Evolutionary conservation across 2,329 filamentous ascomycete species (phyloP).

Genomic region (Tolypocladium inflatum): DNA sequence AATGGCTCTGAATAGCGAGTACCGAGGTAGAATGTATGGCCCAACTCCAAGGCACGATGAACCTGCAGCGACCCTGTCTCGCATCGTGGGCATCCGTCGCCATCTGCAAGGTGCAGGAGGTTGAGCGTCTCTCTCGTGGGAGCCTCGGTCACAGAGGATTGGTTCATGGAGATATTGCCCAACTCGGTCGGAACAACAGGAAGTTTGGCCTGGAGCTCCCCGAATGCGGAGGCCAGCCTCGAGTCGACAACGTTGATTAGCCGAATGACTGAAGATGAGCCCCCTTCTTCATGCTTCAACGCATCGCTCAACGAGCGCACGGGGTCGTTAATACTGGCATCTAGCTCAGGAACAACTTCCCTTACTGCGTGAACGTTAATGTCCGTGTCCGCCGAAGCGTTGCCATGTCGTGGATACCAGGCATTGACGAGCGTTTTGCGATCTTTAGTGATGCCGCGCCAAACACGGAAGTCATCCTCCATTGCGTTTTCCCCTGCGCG

Average conservation of each 20-base stretch:
- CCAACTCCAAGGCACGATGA: constrained; percentile 75
- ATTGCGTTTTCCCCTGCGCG: neutral
- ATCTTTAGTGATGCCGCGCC: constrained; percentile 60
- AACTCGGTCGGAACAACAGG: constrained; percentile 12
- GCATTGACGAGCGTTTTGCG: constrained; percentile 58
- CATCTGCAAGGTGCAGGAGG: constrained; percentile 54
- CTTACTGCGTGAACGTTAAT: constrained; percentile 55
- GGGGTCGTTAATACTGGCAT: constrained; percentile 58
- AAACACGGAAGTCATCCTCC: constrained; percentile 27
- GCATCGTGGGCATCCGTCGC: constrained; percentile 69
- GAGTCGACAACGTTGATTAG: constrained; percentile 27
- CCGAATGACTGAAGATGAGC: neutral
- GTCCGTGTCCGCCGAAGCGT: constrained; percentile 16
- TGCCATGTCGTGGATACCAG: constrained; percentile 44
- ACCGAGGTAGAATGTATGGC: constrained; percentile 90
- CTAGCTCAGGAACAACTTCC: constrained; percentile 53
- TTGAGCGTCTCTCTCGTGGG: constrained; percentile 37
- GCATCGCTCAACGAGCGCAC: constrained; percentile 40
- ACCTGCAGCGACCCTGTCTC: constrained; percentile 49
- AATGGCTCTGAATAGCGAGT: constrained; percentile 78
- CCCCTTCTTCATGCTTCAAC: constrained; percentile 10
- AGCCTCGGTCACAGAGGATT: constrained; percentile 18
- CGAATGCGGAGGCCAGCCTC: constrained; percentile 16
- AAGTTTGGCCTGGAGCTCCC: constrained; percentile 13
- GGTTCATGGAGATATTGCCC: constrained; percentile 4